Evolutionary conservation across 192 early-diverging fungal genomes (phyloP), one percentile per base, ranked within the genome.

Genomic region (Coemansia sp.): DNA sequence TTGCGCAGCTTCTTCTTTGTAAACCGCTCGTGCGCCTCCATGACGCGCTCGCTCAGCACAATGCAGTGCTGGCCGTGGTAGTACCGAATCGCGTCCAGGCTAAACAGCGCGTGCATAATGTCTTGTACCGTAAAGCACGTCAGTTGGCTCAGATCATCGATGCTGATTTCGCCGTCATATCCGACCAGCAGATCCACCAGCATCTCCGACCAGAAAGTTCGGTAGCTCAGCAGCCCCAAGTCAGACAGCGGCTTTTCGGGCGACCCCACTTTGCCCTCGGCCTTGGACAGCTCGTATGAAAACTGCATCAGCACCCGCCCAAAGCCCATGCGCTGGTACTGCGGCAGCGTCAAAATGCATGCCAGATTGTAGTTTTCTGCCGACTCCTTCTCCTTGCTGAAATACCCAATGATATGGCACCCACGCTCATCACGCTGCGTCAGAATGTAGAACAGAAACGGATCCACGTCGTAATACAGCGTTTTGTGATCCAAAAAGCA

Each of bases 401-500:
- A 99, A 74, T 99, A 99, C 5, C 97, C 97, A 57, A 99, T 89
- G 28, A 98, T 74, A 69, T 96, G 93, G 61, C 84, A 89, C 1
- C 97, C 97, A 23, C 85, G 72, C 25, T 90, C 89, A 66, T 98
- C 96, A 48, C 86, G 85, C 66, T 86, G 72, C 2, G 94, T 95
- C 90, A 99, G 90, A 51, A 95, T 87, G 70, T 99, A 99, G 73
- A 96, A 99, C 64, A 98, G 59, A 73, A 99, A 99, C 5, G 96
- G 96, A 55, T 99, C 97, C 10, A 98, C 96, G 65, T 99, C 96
- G 70, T 96, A 99, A 71, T 94, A 97, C 14, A 99, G 83, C 12
- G 96, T 97, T 69, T 99, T 99, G 86, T 99, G 97, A 81, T 99
- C 97, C 65, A 99, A 77, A 71, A 99, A 98, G 51, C 94, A 82